Conservation (phyloP, 306 rosid species). For the Glycyrrhiza uralensis region DNA sequence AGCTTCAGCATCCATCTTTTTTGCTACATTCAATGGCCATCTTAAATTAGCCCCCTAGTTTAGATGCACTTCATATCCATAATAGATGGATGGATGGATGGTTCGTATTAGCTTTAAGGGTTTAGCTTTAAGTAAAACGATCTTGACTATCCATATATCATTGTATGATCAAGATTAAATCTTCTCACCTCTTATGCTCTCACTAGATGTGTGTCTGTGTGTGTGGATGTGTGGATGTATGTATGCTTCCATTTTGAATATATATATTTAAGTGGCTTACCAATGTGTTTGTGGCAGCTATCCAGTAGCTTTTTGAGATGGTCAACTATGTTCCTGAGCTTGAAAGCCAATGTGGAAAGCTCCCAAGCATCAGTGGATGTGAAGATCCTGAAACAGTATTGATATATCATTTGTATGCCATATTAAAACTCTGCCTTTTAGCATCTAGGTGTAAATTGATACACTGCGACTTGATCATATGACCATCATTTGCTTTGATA, state of each 20-base stretch:
- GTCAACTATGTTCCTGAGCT: slow-evolving; percentile 47
- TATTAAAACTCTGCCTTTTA: too few relatives aligned
- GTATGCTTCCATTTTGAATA: neutral
- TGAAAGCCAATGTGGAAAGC: slow-evolving; percentile 59
- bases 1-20: slow-evolving; percentile 48
- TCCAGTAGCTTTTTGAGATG: slow-evolving; percentile 51
- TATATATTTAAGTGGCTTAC: slow-evolving; percentile 22
- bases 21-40: slow-evolving; percentile 33
- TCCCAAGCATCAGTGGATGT: slow-evolving; percentile 63
- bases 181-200: neutral
- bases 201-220: neutral
- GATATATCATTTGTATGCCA: neutral
- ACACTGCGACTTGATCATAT: neutral
- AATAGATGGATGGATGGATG: neutral
- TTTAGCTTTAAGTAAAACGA: too few relatives aligned
- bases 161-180: neutral
- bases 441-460: too few relatives aligned
- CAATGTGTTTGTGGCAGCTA: slow-evolving; percentile 38
- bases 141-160: neutral
- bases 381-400: slow-evolving; percentile 42
- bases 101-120: too few relatives aligned
- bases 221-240: neutral
- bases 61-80: neutral
- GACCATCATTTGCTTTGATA: slow-evolving; percentile 1
- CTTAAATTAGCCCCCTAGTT: neutral